Evolutionary conservation across 192 early-diverging fungal species (phyloP), one percentile per base, ranked within the genome.

Genomic region (Coemansia reversa): DNA sequence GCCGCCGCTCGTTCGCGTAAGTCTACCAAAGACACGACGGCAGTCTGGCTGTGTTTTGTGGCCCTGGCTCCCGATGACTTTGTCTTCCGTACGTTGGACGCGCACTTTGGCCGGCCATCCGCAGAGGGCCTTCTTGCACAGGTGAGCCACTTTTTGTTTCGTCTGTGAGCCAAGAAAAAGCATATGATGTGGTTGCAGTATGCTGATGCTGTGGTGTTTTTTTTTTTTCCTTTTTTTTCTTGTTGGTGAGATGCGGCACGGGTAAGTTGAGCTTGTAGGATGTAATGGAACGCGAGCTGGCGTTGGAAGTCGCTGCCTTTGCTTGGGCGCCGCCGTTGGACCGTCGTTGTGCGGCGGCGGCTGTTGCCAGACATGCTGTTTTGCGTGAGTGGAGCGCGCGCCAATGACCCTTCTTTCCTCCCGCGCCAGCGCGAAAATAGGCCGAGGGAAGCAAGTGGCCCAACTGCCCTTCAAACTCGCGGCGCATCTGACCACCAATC

Each of bases 231-330:
- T 55, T 23, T 29, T 12, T 6, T 30, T 16, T 9, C 35, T 16
- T 28, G 11, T 35, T 35, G 11, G 5, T 28, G n/a, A 27, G 27
- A 27, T 27, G 27, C 27, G 11, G 8, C 11, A 28, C 24, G 32
- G 23, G 52, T 58, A 22, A 33, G 51, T 25, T 33, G 39, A 25
- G 29, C 16, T 32, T 35, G 30, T 30, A 62, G 62, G 58, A 57
- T 50, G 69, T 65, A 50, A 30, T 45, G 45, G 55, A 50, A 51
- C 76, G 76, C 11, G 70, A 72, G 11, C 68, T 72, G 70, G 76
- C 70, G 50, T 55, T 78, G 42, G 76, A 72, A 29, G 63, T 72
- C 29, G 76, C 70, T 2, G 65, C 76, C 47, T 78, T 78, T 65
- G 14, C 55, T 23, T 66, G 63, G 62, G 66, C 76, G 35, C 76